These are phyloP conservation scores for Plantago lanceolata DNA, from an alignment of 305 asterid species.

Conservation along the genomic window DNA sequence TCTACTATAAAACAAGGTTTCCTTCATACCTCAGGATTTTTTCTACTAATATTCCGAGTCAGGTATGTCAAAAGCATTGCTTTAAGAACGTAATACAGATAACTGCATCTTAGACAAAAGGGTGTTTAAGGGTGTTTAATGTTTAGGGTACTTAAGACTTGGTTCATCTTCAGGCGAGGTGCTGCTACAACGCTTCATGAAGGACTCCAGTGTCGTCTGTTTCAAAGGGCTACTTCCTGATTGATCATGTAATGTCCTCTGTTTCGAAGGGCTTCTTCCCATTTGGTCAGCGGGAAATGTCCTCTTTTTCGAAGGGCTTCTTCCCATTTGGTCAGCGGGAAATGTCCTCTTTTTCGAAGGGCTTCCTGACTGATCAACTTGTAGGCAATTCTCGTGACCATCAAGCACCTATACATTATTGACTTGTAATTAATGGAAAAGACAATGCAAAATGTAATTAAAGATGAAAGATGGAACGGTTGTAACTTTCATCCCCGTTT, in stretches of 20 bases:
- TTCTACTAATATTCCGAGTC: not conserved
- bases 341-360: slow-evolving; percentile 1
- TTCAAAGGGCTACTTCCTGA: slow-evolving; percentile 46
- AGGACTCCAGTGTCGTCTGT: slow-evolving; percentile 57
- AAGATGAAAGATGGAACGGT: not conserved
- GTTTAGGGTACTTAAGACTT: slow-evolving; percentile 43
- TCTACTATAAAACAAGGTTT: not conserved
- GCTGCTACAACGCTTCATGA: slow-evolving; percentile 66
- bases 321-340: slow-evolving; percentile 8
- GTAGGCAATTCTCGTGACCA: slow-evolving; percentile 66
- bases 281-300: slow-evolving; percentile 1
- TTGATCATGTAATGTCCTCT: slow-evolving; percentile 20
- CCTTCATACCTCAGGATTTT: not conserved
- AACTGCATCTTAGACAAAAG: not conserved
- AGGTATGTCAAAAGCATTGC: not conserved
- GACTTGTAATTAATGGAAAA: slow-evolving; percentile 17
- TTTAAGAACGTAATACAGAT: not conserved
- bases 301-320: slow-evolving; percentile 1
- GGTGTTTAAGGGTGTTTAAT: slow-evolving; percentile 26
- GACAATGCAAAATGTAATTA: not conserved
- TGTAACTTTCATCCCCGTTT: not conserved
- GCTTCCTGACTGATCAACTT: slow-evolving; percentile 28
- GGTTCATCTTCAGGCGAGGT: slow-evolving; percentile 36
- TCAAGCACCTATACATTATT: slow-evolving; percentile 69
- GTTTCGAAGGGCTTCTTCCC: slow-evolving; percentile 11